phyloP scores from a whole-genome alignment of 768 basidiomycete species.

The Naganishia vishniacii region DNA sequence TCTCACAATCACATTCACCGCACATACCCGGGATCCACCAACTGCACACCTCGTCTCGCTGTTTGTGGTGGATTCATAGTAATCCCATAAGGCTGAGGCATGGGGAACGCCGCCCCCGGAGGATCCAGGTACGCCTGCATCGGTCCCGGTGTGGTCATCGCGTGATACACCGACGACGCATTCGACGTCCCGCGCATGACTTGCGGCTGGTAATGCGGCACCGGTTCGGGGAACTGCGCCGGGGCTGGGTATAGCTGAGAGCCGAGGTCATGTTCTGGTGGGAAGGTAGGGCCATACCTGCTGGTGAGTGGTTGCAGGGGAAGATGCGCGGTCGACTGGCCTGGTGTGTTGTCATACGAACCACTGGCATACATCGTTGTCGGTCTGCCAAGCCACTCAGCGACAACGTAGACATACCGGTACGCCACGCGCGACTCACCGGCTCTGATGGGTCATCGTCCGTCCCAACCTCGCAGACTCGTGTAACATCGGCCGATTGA shows the following conservation, averaged over 20 bases:
- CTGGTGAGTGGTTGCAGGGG: background rate
- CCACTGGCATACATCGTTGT: background rate
- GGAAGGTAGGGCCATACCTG: background rate
- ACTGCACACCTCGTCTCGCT: background rate
- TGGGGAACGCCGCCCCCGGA: slow-evolving; percentile 4
- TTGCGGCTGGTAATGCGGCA: background rate
- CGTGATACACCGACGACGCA: background rate
- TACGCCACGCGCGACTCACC: background rate
- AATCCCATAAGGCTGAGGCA: slow-evolving; percentile 10
- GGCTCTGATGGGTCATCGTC: background rate
- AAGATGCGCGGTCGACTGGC: background rate
- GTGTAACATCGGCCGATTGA: background rate
- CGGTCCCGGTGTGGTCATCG: background rate
- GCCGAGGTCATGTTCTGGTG: slow-evolving; percentile 3
- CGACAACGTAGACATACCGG: background rate
- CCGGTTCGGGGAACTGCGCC: slow-evolving; percentile 12
- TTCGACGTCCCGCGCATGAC: slow-evolving; percentile 4
- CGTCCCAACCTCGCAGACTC: background rate
- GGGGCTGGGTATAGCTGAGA: background rate
- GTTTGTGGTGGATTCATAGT: background rate
- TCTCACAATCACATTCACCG: too few relatives aligned
- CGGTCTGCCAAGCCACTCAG: background rate
- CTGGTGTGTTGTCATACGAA: background rate
- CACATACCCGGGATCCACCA: slow-evolving; percentile 8
- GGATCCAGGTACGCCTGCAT: slow-evolving; percentile 14